Base-by-base conservation (phyloP, 2,329 filamentous ascomycete genomes). In the Calonectria pauciramosa region DNA sequence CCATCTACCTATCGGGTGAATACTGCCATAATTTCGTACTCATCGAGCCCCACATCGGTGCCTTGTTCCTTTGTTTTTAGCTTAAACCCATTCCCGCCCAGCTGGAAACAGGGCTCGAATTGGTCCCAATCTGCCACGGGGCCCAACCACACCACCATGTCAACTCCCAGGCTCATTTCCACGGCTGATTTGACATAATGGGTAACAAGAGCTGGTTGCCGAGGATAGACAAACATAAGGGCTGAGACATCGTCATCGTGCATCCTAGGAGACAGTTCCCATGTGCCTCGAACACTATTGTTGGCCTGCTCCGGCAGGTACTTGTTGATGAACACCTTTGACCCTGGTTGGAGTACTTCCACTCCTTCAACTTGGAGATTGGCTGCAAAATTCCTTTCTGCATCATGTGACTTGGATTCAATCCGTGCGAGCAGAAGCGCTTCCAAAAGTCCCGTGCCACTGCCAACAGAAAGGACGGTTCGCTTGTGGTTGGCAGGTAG, bases 171-270 rank as follows among this genome's bases (percentile, higher is more conserved):
- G 7, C 69, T 54, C 36, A 68, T 47, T 36, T 74, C 54, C 13
- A 36, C 16, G 20, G 78, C 52, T 16, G 18, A 44, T n/a, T 76
- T 63, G 7, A 82, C 70, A 34, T 85, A 85, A 41, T 73, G 74
- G 10, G 70, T 56, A 20, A 85, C 78, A 14, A 85, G 38, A 1
- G 59, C 64, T 1, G 80, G 79, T 32, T 83, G 82, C 2, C 84
- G 83, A 16, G 84, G 84, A 36, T 85, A 85, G 11, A 82, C 79
- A 72, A 85, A 85, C 72, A 85, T 69, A 52, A 85, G 70, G 3
- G 68, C 80, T 13, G 66, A 65, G 11, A 80, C 74, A 59, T 76
- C 75, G 0, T 78, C 64, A 32, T 82, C 80, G 9, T 44, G 71
- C 5, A 84, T 76, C 20, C 82, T 78, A 16, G 77, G 74, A 1